Conservation (phyloP, 805 yeast genomes). For the Kazachstania psychrophila region DNA sequence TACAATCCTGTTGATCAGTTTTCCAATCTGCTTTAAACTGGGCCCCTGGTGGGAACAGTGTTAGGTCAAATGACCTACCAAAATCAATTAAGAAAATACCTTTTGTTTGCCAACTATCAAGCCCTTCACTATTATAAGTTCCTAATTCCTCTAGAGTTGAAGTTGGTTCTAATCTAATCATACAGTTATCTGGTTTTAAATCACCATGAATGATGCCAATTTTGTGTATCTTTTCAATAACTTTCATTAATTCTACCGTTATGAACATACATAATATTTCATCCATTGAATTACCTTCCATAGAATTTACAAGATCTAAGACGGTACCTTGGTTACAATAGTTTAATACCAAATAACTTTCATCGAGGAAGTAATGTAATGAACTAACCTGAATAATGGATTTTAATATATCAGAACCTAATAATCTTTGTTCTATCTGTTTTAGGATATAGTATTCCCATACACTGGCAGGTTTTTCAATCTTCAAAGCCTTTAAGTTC, state of each 20-base stretch:
- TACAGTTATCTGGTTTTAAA: slow-evolving; percentile 76
- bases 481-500: slow-evolving; percentile 54
- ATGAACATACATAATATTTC: slow-evolving; percentile 57
- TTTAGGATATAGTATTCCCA: slow-evolving; percentile 78
- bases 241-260: slow-evolving; percentile 52
- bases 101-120: slow-evolving; percentile 40
- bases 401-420: slow-evolving; percentile 16
- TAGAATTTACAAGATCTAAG: slow-evolving; percentile 53
- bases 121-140: slow-evolving; percentile 30
- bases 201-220: slow-evolving; percentile 75
- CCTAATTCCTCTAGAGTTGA: slow-evolving; percentile 13
- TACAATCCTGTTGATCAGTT: slow-evolving; percentile 61
- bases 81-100: slow-evolving; percentile 68
- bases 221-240: slow-evolving; percentile 52
- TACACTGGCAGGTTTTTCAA: slow-evolving; percentile 55
- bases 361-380: slow-evolving; percentile 51
- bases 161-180: slow-evolving; percentile 44
- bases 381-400: slow-evolving; percentile 44
- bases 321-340: slow-evolving; percentile 65
- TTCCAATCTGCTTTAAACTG: slow-evolving; percentile 53
- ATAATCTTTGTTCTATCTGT: slow-evolving; percentile 41
- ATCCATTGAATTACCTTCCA: slow-evolving; percentile 36
- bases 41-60: slow-evolving; percentile 41
- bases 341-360: slow-evolving; percentile 57
- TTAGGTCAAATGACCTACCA: slow-evolving; percentile 69